phyloP scores from a whole-genome alignment of 2,329 filamentous ascomycete genomes.

The Colletotrichum orbiculare region DNA sequence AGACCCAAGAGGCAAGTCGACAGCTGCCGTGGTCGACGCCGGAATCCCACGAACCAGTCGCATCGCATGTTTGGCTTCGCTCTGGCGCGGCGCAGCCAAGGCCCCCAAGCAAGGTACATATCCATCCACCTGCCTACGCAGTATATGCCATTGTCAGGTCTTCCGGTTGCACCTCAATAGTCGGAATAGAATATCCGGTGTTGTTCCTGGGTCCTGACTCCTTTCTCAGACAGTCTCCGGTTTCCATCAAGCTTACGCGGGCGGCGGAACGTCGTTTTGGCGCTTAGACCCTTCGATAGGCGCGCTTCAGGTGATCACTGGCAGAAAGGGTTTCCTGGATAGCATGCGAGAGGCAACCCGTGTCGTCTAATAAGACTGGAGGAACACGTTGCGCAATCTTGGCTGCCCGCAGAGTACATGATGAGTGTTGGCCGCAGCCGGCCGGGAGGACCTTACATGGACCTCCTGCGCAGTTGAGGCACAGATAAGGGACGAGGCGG shows the following conservation, averaged over 20 bases:
- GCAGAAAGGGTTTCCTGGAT: constrained; percentile 19
- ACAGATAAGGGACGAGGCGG: constrained; percentile 18
- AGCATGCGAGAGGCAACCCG: constrained; percentile 14
- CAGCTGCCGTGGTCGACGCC: constrained; percentile 24
- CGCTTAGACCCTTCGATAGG: constrained; percentile 2
- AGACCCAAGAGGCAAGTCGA: too few species aligned
- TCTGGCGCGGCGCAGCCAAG: constrained; percentile 20
- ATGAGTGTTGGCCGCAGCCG: background rate
- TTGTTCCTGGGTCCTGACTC: background rate
- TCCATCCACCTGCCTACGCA: constrained; percentile 16
- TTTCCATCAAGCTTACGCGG: background rate
- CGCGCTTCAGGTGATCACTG: background rate
- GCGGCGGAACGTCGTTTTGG: background rate
- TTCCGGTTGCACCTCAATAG: too few species aligned
- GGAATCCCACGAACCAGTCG: constrained; percentile 36
- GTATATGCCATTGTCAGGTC: background rate
- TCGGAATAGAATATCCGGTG: constrained; percentile 1
- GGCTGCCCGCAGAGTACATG: background rate
- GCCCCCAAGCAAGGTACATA: constrained; percentile 19
- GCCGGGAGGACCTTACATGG: constrained; percentile 22
- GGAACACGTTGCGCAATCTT: constrained; percentile 11
- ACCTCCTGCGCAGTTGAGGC: constrained; percentile 15
- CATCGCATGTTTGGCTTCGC: constrained; percentile 31
- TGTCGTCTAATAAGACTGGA: constrained; percentile 15
- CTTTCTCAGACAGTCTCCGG: background rate